Base-by-base conservation (phyloP, 345 rosid species). In the Erodium maritimum region DNA sequence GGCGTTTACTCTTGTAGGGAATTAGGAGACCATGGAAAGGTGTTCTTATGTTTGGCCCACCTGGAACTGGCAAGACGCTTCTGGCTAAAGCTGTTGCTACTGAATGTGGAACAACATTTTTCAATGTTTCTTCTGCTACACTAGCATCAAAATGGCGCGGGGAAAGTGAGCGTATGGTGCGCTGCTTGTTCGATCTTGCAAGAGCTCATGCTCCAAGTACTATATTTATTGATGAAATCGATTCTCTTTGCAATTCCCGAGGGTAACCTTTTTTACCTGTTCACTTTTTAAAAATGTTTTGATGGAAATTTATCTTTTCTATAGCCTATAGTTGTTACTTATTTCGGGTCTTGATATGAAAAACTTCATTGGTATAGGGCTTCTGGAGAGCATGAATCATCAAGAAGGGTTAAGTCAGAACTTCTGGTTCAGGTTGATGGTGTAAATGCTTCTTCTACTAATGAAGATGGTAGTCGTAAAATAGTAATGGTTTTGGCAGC, bases 11-110 rank as follows among this genome's bases (percentile, higher is more conserved):
- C 25, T 52, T 71, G 64, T 77, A 94, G 99, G 99, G 99, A 65
- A 94, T 94, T 52, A 76, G 99, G 80, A 87, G 99, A 77, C 99
- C 99, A 0, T 90, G 99, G 99, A 94, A 94, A 78, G 99, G 99
- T 58, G 97, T 91, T 46, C 96, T 91, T 61, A 91, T 91, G 97
- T 91, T 91, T 86, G 97, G 97, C 56, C 97, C 97, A 57, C 97
- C 97, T 13, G 97, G 97, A 69, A 91, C 97, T 51, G 96, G 97
- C 58, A 91, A 91, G 81, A 91, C 97, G 1, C 75, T 91, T 62
- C 77, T 91, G 61, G 97, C 97, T 19, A 91, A 91, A 76, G 97
- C 97, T 56, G 97, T 91, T 69, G 97, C 97, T 63, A 91, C 97
- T 1, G 97, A 91, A 69, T 91, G 96, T 69, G 95, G 97, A 33